These are phyloP conservation scores for Diplodia mutila DNA, from an alignment of 2,329 filamentous ascomycete genomes.

Conservation along the genomic window DNA sequence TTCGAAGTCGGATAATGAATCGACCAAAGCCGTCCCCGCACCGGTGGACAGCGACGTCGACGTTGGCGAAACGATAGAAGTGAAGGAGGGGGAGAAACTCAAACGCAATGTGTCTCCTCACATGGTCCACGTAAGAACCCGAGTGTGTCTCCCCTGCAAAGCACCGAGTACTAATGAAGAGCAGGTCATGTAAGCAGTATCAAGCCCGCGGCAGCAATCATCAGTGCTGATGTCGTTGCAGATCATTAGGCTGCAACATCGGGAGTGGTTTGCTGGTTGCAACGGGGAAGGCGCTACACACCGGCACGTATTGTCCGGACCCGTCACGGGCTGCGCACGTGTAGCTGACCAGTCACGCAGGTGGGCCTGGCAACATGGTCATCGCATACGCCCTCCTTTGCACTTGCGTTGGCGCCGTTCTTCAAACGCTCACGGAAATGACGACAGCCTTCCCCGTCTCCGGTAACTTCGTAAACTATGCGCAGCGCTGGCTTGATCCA, in stretches of 20 bases:
- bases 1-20: neutral
- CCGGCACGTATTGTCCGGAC: neutral
- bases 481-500: slow-evolving; percentile 44
- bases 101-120: neutral
- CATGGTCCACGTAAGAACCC: neutral
- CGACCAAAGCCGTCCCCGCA: neutral
- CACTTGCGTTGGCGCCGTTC: slow-evolving; percentile 39
- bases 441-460: slow-evolving; percentile 43
- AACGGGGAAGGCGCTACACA: slow-evolving; percentile 33
- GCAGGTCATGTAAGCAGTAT: neutral
- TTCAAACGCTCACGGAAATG: slow-evolving; percentile 42
- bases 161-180: neutral
- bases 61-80: neutral
- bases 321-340: too few relatives aligned
- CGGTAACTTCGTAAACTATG: slow-evolving; percentile 45
- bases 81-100: neutral
- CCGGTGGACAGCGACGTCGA: neutral
- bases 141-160: too few relatives aligned
- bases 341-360: slow-evolving; percentile 24
- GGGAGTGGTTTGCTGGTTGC: slow-evolving; percentile 40
- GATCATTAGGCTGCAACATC: slow-evolving; percentile 36
- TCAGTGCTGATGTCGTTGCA: neutral
- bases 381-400: slow-evolving; percentile 37
- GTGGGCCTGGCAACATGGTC: slow-evolving; percentile 33
- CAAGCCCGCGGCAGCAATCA: neutral